A percentile compares a stretch with the other conserved stretches of the same genome.
phyloP scores from a whole-genome alignment of 805 yeast species.

The Starmerella geochares region DNA sequence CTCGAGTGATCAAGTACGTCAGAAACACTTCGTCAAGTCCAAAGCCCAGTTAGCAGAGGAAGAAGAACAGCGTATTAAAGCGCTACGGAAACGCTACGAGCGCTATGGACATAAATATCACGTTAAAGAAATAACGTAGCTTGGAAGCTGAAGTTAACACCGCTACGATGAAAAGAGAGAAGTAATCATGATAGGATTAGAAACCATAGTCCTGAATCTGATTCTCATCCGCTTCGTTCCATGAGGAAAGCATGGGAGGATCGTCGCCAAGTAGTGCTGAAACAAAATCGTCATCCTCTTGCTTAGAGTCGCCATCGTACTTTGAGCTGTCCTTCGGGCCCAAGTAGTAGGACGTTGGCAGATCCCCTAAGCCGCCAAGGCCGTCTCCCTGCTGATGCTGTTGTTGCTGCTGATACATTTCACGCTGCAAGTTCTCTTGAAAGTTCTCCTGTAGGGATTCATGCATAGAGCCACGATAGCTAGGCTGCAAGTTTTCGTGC shows the following conservation, averaged over 20 bases:
- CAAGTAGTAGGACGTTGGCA: constrained; percentile 16
- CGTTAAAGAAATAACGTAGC: neutral
- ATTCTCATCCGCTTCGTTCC: constrained; percentile 6
- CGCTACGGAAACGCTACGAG: constrained; percentile 17
- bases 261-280: constrained; percentile 7
- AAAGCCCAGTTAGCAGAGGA: constrained; percentile 25
- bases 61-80: constrained; percentile 14
- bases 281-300: neutral
- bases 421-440: constrained; percentile 18
- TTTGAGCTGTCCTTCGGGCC: constrained; percentile 5
- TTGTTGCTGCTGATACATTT: constrained; percentile 14
- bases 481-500: neutral
- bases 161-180: constrained; percentile 1
- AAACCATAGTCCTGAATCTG: neutral
- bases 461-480: neutral
- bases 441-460: constrained; percentile 3
- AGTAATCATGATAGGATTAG: neutral
- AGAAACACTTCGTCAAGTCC: constrained; percentile 19
- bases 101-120: constrained; percentile 21
- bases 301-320: neutral
- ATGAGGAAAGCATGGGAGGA: constrained; percentile 2
- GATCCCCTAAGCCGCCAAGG: constrained; percentile 12
- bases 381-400: constrained; percentile 6
- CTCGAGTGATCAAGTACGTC: neutral
- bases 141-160: neutral